Base-by-base conservation (phyloP, 1,284 basidiomycete species). In the Apiotrichum sp. region DNA sequence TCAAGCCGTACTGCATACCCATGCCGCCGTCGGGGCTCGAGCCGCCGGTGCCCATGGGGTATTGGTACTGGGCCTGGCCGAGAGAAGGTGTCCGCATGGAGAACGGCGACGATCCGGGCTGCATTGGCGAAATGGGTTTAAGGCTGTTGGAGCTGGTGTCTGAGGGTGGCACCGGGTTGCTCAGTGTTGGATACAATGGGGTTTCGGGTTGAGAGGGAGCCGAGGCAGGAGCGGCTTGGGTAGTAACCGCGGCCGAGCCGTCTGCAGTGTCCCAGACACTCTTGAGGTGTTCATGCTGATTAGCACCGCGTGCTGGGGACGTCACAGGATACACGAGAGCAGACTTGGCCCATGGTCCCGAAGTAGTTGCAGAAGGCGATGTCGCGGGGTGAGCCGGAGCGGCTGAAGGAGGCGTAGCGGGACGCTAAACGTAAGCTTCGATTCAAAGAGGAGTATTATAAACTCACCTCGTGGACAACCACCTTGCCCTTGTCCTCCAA, bases 111-210 rank as follows among this genome's bases (percentile, higher is more conserved):
- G 52, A 32, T 11, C 29, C 33, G n/a, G 46, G 29, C 43, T 62
- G 61, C n/a, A 62, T 57, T 31, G 48, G 44, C 4, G 61, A 50
- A 38, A 58, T 65, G 53, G 56, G 59, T 41, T 65, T 65, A 40
- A 61, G 56, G 14, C 46, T 44, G 4, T 52, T 38, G 7, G 61
- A n/a, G 32, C 57, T 44, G 6, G 56, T 57, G 32, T 62, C 32
- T 29, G 35, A 40, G 46, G 57, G 9, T 10, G 22, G n/a, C 45
- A 46, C 62, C 1, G 72, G 70, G 3, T 68, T 65, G 35, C 69
- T 72, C 31, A 74, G 62, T 0, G 71, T 67, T 1, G 72, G 69
- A 56, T 74, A 74, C 55, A 69, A 54, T 11, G 71, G 71, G 2
- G 66, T 65, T 9, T 64, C 55, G 33, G 55, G 53, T 42, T 66